Evolutionary conservation across 169 alveolate genomes (phyloP).

Genomic region (Eimeria brunetti): DNA sequence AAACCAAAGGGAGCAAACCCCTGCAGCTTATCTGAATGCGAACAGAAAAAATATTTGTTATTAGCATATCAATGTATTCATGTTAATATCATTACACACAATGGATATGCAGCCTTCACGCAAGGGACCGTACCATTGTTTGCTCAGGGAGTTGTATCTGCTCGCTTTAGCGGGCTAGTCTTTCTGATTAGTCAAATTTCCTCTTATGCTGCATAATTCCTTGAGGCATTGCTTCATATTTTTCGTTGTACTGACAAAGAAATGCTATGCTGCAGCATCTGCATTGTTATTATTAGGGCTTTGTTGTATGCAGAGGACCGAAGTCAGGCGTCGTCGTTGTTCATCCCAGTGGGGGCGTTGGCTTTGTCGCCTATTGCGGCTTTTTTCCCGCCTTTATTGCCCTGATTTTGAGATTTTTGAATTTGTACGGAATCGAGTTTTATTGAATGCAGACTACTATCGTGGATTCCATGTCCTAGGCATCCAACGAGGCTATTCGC

Average conservation of each 20-base stretch:
- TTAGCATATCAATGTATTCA: too few relatives aligned
- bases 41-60: too few relatives aligned
- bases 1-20: too few relatives aligned
- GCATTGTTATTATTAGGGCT: background rate
- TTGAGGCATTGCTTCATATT: background rate
- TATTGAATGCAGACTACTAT: background rate
- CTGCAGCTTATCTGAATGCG: too few relatives aligned
- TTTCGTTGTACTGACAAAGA: background rate
- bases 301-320: conserved; percentile 13
- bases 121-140: background rate
- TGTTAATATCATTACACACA: background rate
- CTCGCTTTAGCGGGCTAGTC: background rate
- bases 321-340: conserved; percentile 21
- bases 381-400: background rate
- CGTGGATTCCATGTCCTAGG: conserved; percentile 16
- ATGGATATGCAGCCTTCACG: background rate
- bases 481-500: conserved; percentile 10
- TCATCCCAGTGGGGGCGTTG: conserved; percentile 2
- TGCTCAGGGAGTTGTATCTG: background rate
- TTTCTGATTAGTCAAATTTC: background rate
- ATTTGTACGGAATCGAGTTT: background rate
- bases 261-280: background rate
- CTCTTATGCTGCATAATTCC: background rate
- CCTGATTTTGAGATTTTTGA: background rate
- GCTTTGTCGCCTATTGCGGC: conserved; percentile 2